phyloP scores from a whole-genome alignment of 352 stramenopile species.

The Phytophthora fragariaefolia region DNA sequence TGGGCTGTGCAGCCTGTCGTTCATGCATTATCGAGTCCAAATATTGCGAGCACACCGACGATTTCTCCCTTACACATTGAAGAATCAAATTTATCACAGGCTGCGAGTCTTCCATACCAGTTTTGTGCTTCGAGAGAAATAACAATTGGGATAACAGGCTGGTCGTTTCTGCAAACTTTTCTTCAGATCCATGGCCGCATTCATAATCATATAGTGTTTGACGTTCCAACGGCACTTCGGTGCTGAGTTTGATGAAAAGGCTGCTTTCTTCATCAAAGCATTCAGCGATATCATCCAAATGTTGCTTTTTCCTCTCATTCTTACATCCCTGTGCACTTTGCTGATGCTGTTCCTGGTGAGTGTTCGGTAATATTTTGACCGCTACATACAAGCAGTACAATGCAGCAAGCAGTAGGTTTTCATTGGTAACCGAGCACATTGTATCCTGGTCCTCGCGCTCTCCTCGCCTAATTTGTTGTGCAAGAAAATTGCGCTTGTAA shows the following conservation, averaged over 20 bases:
- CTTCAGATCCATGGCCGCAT: constrained; percentile 1
- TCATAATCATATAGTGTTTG: not conserved
- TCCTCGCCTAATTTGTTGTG: not conserved
- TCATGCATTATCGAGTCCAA: constrained; percentile 26
- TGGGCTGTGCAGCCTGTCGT: constrained; percentile 15
- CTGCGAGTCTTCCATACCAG: constrained; percentile 33
- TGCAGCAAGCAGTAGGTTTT: constrained; percentile 65
- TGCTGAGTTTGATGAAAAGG: constrained; percentile 52
- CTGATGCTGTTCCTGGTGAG: constrained; percentile 5
- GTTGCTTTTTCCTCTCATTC: constrained; percentile 7
- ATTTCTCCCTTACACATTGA: constrained; percentile 33
- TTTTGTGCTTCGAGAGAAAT: constrained; percentile 25
- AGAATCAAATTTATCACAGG: constrained; percentile 37
- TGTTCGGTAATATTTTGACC: constrained; percentile 34
- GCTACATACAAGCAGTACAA: constrained; percentile 64
- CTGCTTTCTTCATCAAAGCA: constrained; percentile 43
- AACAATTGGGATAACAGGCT: constrained; percentile 42
- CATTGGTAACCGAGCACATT: constrained; percentile 28
- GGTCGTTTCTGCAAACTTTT: not conserved
- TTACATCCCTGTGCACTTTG: not conserved
- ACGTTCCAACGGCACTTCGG: constrained; percentile 30
- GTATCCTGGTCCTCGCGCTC: constrained; percentile 9
- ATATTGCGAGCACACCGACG: constrained; percentile 25
- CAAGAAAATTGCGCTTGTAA: constrained; percentile 23
- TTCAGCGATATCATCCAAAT: constrained; percentile 35